These are phyloP conservation scores for Fibroporia radiculosa DNA, from an alignment of 768 basidiomycete species.

Conservation along the genomic window DNA sequence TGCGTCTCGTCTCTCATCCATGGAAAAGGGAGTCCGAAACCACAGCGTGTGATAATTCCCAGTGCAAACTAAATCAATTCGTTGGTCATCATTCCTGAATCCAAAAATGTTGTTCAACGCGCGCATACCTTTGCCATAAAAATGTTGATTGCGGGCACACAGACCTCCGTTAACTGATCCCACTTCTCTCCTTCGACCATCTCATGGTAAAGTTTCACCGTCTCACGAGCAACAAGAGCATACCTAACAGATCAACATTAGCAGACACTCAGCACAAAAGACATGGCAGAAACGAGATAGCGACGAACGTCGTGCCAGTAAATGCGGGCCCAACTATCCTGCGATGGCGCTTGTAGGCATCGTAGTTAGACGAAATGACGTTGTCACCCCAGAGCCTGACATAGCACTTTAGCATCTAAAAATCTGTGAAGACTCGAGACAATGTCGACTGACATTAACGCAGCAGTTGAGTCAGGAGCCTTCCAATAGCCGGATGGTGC, in stretches of 20 bases:
- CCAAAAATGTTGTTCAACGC: neutral
- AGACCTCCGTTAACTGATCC: neutral
- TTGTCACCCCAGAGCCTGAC: conserved; percentile 6
- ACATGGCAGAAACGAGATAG: neutral
- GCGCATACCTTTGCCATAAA: neutral
- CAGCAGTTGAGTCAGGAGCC: neutral
- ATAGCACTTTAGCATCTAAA: neutral
- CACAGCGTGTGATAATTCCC: conserved; percentile 1
- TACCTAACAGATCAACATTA: neutral
- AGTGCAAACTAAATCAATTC: neutral
- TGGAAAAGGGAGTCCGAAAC: neutral
- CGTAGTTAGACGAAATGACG: conserved; percentile 1
- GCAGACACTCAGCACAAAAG: neutral
- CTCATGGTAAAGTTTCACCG: conserved; percentile 1
- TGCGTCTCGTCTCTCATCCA: neutral
- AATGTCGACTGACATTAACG: neutral
- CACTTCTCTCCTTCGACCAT: conserved; percentile 5
- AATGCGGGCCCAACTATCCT: conserved; percentile 5
- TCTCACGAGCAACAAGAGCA: neutral
- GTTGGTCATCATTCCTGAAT: neutral
- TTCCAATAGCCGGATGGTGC: neutral
- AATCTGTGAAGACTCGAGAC: neutral
- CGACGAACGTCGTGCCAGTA: neutral
- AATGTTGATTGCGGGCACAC: neutral
- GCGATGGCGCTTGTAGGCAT: conserved; percentile 3